Conservation (phyloP, 2,329 filamentous ascomycete species). For the Epichloe typhina region DNA sequence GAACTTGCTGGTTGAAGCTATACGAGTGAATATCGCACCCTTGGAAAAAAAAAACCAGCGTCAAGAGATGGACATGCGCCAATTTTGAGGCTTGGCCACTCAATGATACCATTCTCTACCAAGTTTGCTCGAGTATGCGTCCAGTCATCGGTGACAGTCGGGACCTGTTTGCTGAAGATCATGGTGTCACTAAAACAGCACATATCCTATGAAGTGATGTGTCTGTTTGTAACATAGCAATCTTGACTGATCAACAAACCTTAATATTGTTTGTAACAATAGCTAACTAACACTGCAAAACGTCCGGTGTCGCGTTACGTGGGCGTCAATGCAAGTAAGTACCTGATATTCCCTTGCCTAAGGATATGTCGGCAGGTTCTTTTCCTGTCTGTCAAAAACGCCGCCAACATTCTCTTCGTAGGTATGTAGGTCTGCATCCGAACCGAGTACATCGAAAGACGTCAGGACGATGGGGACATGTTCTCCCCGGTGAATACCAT, state of each 20-base stretch:
- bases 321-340: neutral
- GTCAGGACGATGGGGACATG: neutral
- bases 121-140: neutral
- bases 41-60: neutral
- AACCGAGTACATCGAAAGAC: neutral
- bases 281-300: neutral
- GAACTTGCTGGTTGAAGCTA: neutral
- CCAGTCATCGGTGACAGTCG: neutral
- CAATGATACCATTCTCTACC: neutral
- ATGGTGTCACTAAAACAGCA: neutral
- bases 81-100: neutral
- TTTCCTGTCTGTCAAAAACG: neutral
- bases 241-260: neutral
- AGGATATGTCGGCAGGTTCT: neutral
- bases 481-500: too few species aligned
- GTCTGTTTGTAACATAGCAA: neutral
- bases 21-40: neutral
- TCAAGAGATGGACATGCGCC: neutral
- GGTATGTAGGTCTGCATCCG: too few species aligned
- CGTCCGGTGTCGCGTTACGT: neutral
- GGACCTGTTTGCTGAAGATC: neutral
- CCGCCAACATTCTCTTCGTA: neutral
- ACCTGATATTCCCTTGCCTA: neutral
- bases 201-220: neutral
- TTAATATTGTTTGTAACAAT: neutral